Base-by-base conservation (phyloP, 1,284 basidiomycete species). In the Filobasidium uniguttulatum region DNA sequence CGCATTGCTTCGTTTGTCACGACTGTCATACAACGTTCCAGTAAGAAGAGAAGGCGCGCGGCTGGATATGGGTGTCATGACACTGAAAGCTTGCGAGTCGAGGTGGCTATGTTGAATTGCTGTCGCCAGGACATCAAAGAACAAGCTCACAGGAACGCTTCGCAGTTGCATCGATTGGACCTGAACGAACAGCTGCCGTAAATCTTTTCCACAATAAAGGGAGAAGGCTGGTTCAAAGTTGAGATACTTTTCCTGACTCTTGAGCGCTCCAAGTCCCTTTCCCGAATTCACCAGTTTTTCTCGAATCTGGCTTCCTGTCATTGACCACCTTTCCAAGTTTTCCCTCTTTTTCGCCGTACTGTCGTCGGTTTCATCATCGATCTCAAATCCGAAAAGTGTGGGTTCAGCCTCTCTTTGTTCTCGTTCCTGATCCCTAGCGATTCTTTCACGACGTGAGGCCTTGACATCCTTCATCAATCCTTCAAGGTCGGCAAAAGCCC, bases 41-140 rank as follows among this genome's bases (percentile, higher is more conserved):
- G 26, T 26, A 23, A 35, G 45, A 5, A 52, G 22, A 5, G 51
- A 53, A 3, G 51, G 10, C 2, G 52, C 17, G 17, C 53, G 45
- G 31, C 53, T 54, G 5, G 40, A 34, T 34, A 44, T 26, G 7
- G 48, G 53, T 12, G 49, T 44, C 20, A 41, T 19, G 7, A 44
- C 25, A 31, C 47, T n/a, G 56, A 60, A 69, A 3, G 61, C 66
- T 0, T 58, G 53, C 2, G 65, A 66, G 54, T 70, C 64, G 33
- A 70, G 54, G 46, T 68, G 66, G 0, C 61, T 57, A 49, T 65
- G 65, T 14, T 57, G 50, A 14, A 64, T 57, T 49, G 65, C 66
- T 35, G 53, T 61, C 20, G 63, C 57, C 19, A 70, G 58, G 2
- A 67, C 62, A 40, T 70, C 66, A 58, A 68, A 70, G 55, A 68